phyloP scores from a whole-genome alignment of 768 basidiomycete genomes.

The Mycena galopus region DNA sequence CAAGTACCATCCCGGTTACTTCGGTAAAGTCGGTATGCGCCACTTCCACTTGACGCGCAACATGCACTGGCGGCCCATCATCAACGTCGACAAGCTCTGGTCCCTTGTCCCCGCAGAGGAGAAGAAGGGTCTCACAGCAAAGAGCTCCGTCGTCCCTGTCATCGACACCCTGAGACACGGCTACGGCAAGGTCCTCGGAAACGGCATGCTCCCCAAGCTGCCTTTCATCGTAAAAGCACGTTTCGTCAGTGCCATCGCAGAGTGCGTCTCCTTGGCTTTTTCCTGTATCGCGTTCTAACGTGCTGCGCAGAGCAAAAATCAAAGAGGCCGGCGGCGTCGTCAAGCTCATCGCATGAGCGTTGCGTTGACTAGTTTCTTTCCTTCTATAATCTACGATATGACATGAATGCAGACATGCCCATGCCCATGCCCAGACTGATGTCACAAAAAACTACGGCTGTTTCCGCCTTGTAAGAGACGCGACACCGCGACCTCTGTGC shows the following conservation, averaged over 20 bases:
- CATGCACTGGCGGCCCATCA: constrained; percentile 90
- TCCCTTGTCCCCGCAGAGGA: constrained; percentile 88
- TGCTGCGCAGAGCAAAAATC: constrained; percentile 73
- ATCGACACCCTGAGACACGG: constrained; percentile 89
- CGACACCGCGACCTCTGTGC: too few species aligned
- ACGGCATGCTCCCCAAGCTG: constrained; percentile 90
- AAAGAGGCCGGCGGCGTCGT: constrained; percentile 97
- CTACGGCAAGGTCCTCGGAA: constrained; percentile 95
- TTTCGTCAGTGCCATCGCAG: constrained; percentile 90
- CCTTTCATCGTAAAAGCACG: constrained; percentile 99
- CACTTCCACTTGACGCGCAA: constrained; percentile 97
- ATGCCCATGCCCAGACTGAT: too few species aligned
- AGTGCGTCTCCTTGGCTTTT: constrained; percentile 57
- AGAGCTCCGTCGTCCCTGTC: constrained; percentile 91
- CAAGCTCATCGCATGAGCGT: constrained; percentile 86
- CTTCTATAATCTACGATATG: constrained; percentile 43
- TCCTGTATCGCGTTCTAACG: background rate
- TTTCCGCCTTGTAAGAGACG: too few species aligned
- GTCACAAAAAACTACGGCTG: too few species aligned
- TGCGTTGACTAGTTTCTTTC: constrained; percentile 12
- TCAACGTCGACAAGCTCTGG: constrained; percentile 99
- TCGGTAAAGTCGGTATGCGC: constrained; percentile 99
- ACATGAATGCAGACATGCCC: constrained; percentile 34
- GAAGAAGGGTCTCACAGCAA: constrained; percentile 80
- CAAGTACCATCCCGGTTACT: constrained; percentile 99